phyloP scores from a whole-genome alignment of 495 filamentous ascomycete species.

The Venustampulla echinocandica region DNA sequence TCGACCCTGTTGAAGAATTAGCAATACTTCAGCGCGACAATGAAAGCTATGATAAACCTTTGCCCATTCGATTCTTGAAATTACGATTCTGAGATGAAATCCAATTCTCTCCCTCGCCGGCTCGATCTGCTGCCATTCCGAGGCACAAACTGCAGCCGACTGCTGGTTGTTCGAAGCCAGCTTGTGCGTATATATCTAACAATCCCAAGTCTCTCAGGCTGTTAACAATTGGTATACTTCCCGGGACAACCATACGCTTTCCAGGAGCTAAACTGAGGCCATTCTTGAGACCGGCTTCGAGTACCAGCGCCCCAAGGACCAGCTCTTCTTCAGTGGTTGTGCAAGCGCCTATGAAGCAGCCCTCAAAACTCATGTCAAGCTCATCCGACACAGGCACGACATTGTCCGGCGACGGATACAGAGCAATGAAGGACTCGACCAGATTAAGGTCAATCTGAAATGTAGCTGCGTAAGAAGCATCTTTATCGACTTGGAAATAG shows the following conservation, averaged over 20 bases:
- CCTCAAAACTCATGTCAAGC: slow-evolving; percentile 28
- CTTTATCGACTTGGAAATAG: slow-evolving; percentile 34
- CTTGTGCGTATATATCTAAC: slow-evolving; percentile 29
- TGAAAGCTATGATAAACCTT: slow-evolving; percentile 23
- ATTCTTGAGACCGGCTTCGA: slow-evolving; percentile 29
- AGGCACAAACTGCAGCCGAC: slow-evolving; percentile 42
- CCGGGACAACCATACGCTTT: slow-evolving; percentile 33
- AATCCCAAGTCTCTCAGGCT: slow-evolving; percentile 29
- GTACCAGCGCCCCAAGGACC: slow-evolving; percentile 32
- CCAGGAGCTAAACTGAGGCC: slow-evolving; percentile 25
- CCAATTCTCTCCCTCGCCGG: slow-evolving; percentile 35
- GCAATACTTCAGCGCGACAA: neutral
- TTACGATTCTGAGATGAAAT: slow-evolving; percentile 39
- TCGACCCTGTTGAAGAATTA: slow-evolving; percentile 25
- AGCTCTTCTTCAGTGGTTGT: slow-evolving; percentile 41
- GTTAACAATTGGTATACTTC: slow-evolving; percentile 31
- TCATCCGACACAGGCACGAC: slow-evolving; percentile 33
- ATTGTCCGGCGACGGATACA: slow-evolving; percentile 37
- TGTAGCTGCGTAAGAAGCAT: slow-evolving; percentile 30
- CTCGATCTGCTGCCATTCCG: slow-evolving; percentile 36
- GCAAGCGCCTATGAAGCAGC: slow-evolving; percentile 43
- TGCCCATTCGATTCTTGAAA: slow-evolving; percentile 41
- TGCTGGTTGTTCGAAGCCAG: slow-evolving; percentile 33
- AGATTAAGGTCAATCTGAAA: slow-evolving; percentile 32
- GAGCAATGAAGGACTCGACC: slow-evolving; percentile 31